These are phyloP conservation scores for Backusella macrospora DNA, from an alignment of 192 early-diverging fungal genomes.

Conservation along the genomic window DNA sequence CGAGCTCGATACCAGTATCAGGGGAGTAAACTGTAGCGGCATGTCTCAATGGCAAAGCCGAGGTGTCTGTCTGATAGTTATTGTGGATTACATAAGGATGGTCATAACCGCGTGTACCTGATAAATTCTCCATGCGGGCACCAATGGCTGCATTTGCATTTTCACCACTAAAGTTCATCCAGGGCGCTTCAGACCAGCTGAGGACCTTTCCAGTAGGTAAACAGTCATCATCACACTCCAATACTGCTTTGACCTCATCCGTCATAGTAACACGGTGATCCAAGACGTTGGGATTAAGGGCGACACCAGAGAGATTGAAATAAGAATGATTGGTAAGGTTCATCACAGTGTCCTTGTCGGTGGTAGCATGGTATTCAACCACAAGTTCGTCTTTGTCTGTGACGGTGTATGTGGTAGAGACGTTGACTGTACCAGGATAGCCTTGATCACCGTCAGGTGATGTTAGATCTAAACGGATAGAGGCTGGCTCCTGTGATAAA, in stretches of 20 bases:
- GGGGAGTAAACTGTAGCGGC: constrained; percentile 58
- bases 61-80: constrained; percentile 35
- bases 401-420: constrained; percentile 62
- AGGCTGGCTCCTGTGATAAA: constrained; percentile 45
- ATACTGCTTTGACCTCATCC: constrained; percentile 50
- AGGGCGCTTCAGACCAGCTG: constrained; percentile 36
- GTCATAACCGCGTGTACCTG: constrained; percentile 74
- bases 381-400: constrained; percentile 53
- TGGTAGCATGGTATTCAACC: constrained; percentile 53
- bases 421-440: constrained; percentile 72
- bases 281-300: constrained; percentile 41
- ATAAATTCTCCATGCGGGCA: constrained; percentile 51
- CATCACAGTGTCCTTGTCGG: constrained; percentile 59
- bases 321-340: constrained; percentile 89
- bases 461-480: constrained; percentile 55
- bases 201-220: constrained; percentile 75
- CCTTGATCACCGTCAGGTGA: constrained; percentile 78
- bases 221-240: constrained; percentile 57
- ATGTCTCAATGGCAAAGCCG: constrained; percentile 20
- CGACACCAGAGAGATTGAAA: constrained; percentile 83
- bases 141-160: constrained; percentile 44
- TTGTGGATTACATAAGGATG: constrained; percentile 71
- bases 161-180: constrained; percentile 58
- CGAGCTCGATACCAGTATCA: constrained; percentile 61
- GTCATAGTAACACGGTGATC: constrained; percentile 58